Evolutionary conservation across 1,139 yeast genomes (phyloP).

Genomic region (Suhomyces bribrorum): DNA sequence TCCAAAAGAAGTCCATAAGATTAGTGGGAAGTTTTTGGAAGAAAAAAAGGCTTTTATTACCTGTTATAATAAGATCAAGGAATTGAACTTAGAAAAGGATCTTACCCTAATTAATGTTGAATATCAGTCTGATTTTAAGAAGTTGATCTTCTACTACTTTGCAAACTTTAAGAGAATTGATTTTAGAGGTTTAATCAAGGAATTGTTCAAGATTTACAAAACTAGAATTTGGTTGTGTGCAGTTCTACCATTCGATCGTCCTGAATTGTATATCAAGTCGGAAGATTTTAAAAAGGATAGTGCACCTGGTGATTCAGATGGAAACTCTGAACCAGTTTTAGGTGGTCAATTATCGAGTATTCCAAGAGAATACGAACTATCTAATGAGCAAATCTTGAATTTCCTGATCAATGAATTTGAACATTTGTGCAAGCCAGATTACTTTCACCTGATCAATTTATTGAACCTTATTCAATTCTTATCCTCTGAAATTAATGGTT

Average conservation of each 20-base stretch:
- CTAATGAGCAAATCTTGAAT: constrained; percentile 43
- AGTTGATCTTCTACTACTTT: constrained; percentile 84
- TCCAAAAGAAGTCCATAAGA: constrained; percentile 47
- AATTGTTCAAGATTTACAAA: constrained; percentile 87
- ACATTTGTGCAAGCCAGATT: constrained; percentile 36
- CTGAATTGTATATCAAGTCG: constrained; percentile 29
- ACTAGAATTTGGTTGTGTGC: constrained; percentile 98
- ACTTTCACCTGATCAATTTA: constrained; percentile 47
- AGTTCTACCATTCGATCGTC: constrained; percentile 49
- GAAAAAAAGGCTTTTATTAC: constrained; percentile 50
- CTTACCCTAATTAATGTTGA: constrained; percentile 66
- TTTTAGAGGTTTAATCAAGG: constrained; percentile 88
- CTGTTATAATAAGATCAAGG: constrained; percentile 47
- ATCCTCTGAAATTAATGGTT: constrained; percentile 37
- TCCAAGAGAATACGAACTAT: constrained; percentile 45
- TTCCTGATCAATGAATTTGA: constrained; percentile 43
- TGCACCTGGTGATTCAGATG: constrained; percentile 1
- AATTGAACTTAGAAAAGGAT: constrained; percentile 39
- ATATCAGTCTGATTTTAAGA: constrained; percentile 93
- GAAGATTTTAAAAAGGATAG: constrained; percentile 9
- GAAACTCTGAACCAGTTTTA: constrained; percentile 1
- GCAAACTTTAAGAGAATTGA: constrained; percentile 82
- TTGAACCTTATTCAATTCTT: constrained; percentile 38
- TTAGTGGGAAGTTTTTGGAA: constrained; percentile 46
- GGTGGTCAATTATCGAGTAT: constrained; percentile 14